Base-by-base conservation (phyloP, 148 eudicot genomes). In the Cornus suecica region DNA sequence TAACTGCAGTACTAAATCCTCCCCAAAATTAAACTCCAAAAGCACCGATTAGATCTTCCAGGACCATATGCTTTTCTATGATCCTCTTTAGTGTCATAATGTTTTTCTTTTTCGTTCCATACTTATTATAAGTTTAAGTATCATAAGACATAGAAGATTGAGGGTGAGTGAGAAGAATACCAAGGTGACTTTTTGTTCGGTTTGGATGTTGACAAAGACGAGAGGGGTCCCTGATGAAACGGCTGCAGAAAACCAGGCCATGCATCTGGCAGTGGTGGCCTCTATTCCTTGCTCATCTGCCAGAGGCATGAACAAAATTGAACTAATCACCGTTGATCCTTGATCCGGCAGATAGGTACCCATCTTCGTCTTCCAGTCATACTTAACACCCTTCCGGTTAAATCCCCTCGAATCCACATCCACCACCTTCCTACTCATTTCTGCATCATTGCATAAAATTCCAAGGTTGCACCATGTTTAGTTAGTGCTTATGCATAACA, bases 201-300 rank as follows among this genome's bases (percentile, higher is more conserved):
- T 71, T 72, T 80, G 83, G 65, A 80, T 76, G 73, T 80, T 80
- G 45, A 80, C 64, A 22, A 80, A 80, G 10, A 80, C 79, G 3
- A 80, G 76, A 26, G 83, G 83, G 9, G 60, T 31, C 24, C 83
- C 83, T 25, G 79, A 80, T 34, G 83, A 76, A 60, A 76, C 73
- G 66, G 83, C 79, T 76, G 80, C 80, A 41, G 76, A 52, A 52
- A 80, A 80, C 83, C 83, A 80, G 10, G 83, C 83, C 83, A 80
- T 80, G 28, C 80, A 65, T 62, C 83, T 71, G 10, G 54, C 69
- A 31, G 56, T 71, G 6, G 75, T 77, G 16, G 73, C 65, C 29
- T 76, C 83, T 1, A 48, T 26, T 30, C 60, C 45, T 48, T 74
- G 65, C 69, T 80, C 83, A 26, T 15, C 76, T 56, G 73, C 51